Evolutionary conservation across 73 alveolate genomes (phyloP), one percentile per base, ranked within the genome.

Genomic region (Paramecium caudatum): DNA sequence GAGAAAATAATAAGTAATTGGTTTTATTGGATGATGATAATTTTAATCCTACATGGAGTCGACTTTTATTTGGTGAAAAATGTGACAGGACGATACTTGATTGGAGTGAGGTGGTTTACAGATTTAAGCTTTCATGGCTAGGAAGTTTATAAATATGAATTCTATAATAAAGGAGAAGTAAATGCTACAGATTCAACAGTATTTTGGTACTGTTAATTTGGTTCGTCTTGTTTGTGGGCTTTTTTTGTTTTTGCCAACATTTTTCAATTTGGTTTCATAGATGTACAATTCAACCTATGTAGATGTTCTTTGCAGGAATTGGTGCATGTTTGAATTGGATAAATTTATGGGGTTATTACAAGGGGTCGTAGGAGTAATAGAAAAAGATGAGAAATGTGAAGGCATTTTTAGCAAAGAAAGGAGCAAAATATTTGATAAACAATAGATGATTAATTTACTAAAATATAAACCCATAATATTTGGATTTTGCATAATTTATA

Each of bases 381-480:
- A 74, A 45, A 43, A 74, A 74, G 43, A 74, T 74, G 69, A 74
- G 68, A 37, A 37, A 74, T 21, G 19, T 74, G 49, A 74, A 74
- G 15, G 15, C 19, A 13, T 41, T 12, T 74, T 27, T 74, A 2
- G 65, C 69, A 0, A 45, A 17, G n/a, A 19, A 74, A 68, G 88
- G 88, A 37, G 27, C 49, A 1, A 65, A 65, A 65, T n/a, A 32
- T 43, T n/a, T 65, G 83, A 13, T 65, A 32, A 33, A 65, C 30
- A 10, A 55, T 25, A 55, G 30, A 23, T 55, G 80, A 55, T 43
- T 21, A 55, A 55, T 55, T 5, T 55, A 27, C 10, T 7, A 23
- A 23, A 55, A 23, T n/a, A 74, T 45, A 74, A 74, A 41, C 88
- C 88, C 88, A 74, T 74, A 74, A 74, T 34, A 74, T 39, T 74